Evolutionary conservation across 2,329 filamentous ascomycete species (phyloP).

Genomic region (Trichoderma sp.): DNA sequence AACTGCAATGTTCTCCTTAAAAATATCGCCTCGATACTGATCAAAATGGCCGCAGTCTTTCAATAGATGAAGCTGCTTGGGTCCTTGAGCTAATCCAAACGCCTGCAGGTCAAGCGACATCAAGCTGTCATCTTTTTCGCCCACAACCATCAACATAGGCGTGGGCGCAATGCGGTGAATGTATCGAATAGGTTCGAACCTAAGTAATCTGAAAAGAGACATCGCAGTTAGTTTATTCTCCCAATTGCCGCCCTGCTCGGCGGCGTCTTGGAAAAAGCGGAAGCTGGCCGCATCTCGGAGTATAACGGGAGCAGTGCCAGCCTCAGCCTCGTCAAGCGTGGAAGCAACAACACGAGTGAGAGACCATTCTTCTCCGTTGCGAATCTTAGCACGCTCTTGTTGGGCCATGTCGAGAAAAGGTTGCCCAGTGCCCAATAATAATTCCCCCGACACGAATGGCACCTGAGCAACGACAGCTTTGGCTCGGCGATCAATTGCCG

Average conservation of each 20-base stretch:
- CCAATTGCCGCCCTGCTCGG: conserved; percentile 15
- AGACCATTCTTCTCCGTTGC: conserved; percentile 6
- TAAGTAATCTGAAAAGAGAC: conserved; percentile 4
- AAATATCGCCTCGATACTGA: conserved; percentile 20
- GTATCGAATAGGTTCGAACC: conserved; percentile 26
- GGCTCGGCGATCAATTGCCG: conserved; percentile 30
- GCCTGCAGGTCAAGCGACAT: conserved; percentile 27
- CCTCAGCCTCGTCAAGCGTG: conserved; percentile 16
- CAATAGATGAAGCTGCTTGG: conserved; percentile 28
- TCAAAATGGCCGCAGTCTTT: conserved; percentile 25
- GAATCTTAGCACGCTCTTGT: conserved; percentile 17
- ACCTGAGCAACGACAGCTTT: conserved; percentile 28
- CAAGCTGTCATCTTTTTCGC: conserved; percentile 18
- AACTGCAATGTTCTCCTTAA: conserved; percentile 6
- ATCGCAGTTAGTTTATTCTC: conserved; percentile 28
- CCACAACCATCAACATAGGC: conserved; percentile 29
- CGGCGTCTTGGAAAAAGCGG: conserved; percentile 2
- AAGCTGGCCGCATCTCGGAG: conserved; percentile 15
- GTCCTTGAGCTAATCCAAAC: conserved; percentile 27
- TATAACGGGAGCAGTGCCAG: conserved; percentile 9
- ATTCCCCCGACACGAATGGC: conserved; percentile 30
- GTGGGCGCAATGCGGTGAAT: conserved; percentile 31
- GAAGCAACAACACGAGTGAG: conserved; percentile 9
- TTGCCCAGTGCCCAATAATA: neutral
- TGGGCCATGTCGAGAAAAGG: neutral